Evolutionary conservation across 306 rosid species (phyloP), one percentile per base, ranked within the genome.

Genomic region (Calophaca sinica): DNA sequence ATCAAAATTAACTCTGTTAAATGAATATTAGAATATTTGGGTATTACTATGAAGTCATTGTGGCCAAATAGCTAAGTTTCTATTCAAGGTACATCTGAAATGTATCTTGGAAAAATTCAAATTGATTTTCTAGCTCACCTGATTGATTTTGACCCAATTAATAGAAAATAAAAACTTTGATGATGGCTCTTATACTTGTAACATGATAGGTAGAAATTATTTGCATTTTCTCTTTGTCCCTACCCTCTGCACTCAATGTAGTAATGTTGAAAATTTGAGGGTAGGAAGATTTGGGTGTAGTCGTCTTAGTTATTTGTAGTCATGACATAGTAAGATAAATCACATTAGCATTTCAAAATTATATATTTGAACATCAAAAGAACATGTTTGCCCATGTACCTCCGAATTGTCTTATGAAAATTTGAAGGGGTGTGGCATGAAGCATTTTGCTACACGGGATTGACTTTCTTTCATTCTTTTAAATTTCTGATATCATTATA

Each of bases 401-500:
- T 38, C 49, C 15, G 13, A 64, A 26, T 42, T 42, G 26, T 42
- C 20, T 36, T 15, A 20, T 64, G 70, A 64, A 12, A 64, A 9
- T 42, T 11, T 11, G 8, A 64, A 20, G 36, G 36, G 4, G 26
- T 20, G 26, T 20, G 33, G 69, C 42, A 20, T 10, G 10, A 44
- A 26, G 15, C 31, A 42, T 44, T 42, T 44, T 26, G 38, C 11
- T 41, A 7, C 39, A 45, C 3, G 1, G 26, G 10, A 11, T 6
- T 65, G 71, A 5, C 53, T 54, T 51, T 69, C 5, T 51, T 60
- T 12, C 33, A 5, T 42, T 44, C 3, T 74, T 59, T 70, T 11
- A 45, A 65, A 38, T 60, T 75, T 58, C 33, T 63, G 64, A 62
- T 46, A 61, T 70, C 57, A 7, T 65, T 64, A 59, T 48, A 3